These are phyloP conservation scores for Begonia peltatifolia DNA, from an alignment of 306 rosid species.

Conservation along the genomic window DNA sequence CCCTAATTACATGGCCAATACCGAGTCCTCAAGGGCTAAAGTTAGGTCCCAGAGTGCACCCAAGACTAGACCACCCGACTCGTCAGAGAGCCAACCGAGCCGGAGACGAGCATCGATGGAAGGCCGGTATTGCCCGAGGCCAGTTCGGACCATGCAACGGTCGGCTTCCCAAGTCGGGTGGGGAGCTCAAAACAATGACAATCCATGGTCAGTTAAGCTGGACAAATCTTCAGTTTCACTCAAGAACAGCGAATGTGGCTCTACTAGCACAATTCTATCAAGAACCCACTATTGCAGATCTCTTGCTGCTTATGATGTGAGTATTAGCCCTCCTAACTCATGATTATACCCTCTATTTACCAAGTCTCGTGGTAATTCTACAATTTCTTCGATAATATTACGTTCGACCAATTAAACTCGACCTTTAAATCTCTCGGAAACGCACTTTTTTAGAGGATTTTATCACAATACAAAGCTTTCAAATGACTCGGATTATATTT, in stretches of 20 bases:
- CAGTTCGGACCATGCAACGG: conserved; percentile 70
- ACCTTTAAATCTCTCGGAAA: too few species aligned
- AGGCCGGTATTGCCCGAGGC: conserved; percentile 76
- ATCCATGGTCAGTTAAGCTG: conserved; percentile 75
- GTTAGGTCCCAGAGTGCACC: conserved; percentile 88
- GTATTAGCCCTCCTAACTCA: conserved; percentile 23
- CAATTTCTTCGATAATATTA: not conserved
- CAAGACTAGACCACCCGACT: conserved; percentile 59
- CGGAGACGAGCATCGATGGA: conserved; percentile 51
- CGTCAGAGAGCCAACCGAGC: conserved; percentile 62
- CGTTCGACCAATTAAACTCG: too few species aligned
- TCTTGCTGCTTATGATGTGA: conserved; percentile 49
- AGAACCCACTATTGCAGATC: conserved; percentile 60
- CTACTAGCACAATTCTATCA: conserved; percentile 58
- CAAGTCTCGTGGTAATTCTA: not conserved
- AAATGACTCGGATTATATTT: too few species aligned
- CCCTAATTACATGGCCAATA: conserved; percentile 93
- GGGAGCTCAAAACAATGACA: conserved; percentile 39
- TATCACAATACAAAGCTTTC: too few species aligned
- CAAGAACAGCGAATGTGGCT: conserved; percentile 73
- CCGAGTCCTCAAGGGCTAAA: conserved; percentile 79
- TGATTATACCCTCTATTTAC: conserved; percentile 17
- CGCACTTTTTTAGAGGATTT: too few species aligned
- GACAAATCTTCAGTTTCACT: conserved; percentile 45
- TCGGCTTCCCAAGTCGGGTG: conserved; percentile 78